phyloP scores from a whole-genome alignment of 441 rosid genomes.

The Arabidopsis hybrid region DNA sequence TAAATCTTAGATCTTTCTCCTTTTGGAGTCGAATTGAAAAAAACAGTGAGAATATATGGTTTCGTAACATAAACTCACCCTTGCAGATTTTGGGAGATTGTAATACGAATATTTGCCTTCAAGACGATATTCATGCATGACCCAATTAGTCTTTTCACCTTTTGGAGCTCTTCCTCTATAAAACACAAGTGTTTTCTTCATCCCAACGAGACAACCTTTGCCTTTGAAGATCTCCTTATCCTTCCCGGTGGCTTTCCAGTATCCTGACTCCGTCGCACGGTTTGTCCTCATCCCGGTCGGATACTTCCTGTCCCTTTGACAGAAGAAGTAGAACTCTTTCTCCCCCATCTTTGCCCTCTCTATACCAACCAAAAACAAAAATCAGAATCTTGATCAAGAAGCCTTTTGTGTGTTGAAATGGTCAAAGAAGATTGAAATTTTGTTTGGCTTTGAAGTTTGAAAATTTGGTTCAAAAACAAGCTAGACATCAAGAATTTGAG shows the following conservation, averaged over 20 bases:
- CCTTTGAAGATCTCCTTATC: slow-evolving; percentile 82
- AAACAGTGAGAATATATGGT: slow-evolving; percentile 3
- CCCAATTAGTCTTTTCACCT: slow-evolving; percentile 97
- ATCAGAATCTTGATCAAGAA: slow-evolving; percentile 27
- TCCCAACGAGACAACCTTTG: slow-evolving; percentile 74
- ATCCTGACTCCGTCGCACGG: slow-evolving; percentile 90
- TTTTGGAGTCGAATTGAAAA: slow-evolving; percentile 10
- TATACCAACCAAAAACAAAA: slow-evolving; percentile 29
- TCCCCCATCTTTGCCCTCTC: slow-evolving; percentile 98
- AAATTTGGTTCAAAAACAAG: background rate
- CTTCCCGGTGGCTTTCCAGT: slow-evolving; percentile 99
- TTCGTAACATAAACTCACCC: slow-evolving; percentile 49
- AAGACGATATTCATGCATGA: slow-evolving; percentile 96
- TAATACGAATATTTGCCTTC: slow-evolving; percentile 89
- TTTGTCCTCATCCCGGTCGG: slow-evolving; percentile 98
- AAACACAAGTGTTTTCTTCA: slow-evolving; percentile 99
- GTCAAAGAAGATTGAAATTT: slow-evolving; percentile 19
- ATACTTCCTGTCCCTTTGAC: slow-evolving; percentile 87
- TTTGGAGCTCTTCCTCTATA: slow-evolving; percentile 96
- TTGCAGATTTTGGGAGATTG: slow-evolving; percentile 72
- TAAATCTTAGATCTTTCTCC: background rate
- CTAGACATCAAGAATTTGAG: background rate
- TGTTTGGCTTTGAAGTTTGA: background rate
- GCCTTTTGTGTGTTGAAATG: background rate
- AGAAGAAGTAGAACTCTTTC: slow-evolving; percentile 95